Evolutionary conservation across 1,284 basidiomycete species (phyloP).

Genomic region (Ustilago xerochloae): DNA sequence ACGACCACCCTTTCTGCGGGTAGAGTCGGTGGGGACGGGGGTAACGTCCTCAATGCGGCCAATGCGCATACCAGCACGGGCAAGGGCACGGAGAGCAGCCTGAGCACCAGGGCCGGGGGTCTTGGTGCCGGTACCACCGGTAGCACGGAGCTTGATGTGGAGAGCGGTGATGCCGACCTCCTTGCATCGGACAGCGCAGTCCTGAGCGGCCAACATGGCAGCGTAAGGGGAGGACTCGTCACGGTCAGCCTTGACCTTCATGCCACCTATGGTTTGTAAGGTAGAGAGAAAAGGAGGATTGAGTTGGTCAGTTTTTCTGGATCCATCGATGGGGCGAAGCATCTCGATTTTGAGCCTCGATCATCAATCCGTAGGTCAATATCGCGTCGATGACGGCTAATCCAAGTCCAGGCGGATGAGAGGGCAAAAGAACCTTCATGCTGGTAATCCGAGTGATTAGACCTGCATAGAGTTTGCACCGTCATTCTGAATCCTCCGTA

Average conservation of each 20-base stretch:
- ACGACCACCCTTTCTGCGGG: constrained; percentile 99
- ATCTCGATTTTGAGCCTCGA: not conserved
- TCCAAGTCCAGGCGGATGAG: not conserved
- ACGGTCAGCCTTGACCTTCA: constrained; percentile 99
- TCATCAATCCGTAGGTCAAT: not conserved
- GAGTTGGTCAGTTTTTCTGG: constrained; percentile 4
- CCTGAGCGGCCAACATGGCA: constrained; percentile 99
- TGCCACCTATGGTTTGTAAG: constrained; percentile 76
- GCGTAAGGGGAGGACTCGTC: constrained; percentile 99
- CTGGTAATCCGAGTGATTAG: too few relatives aligned
- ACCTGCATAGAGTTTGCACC: too few relatives aligned
- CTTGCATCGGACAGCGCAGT: constrained; percentile 93
- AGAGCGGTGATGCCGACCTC: constrained; percentile 98
- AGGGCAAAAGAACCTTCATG: not conserved
- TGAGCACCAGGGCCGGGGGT: constrained; percentile 98
- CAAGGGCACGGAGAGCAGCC: constrained; percentile 96
- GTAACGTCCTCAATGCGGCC: constrained; percentile 94
- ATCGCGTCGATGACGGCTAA: not conserved
- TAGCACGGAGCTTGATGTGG: constrained; percentile 97
- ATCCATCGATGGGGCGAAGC: not conserved
- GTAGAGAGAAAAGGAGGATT: not conserved
- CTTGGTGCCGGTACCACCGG: constrained; percentile 98
- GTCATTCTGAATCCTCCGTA: too few relatives aligned
- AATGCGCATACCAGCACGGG: constrained; percentile 98
- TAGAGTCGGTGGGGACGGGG: constrained; percentile 95